phyloP scores from a whole-genome alignment of 2,329 filamentous ascomycete genomes.

The Zymoseptoria crescenta region DNA sequence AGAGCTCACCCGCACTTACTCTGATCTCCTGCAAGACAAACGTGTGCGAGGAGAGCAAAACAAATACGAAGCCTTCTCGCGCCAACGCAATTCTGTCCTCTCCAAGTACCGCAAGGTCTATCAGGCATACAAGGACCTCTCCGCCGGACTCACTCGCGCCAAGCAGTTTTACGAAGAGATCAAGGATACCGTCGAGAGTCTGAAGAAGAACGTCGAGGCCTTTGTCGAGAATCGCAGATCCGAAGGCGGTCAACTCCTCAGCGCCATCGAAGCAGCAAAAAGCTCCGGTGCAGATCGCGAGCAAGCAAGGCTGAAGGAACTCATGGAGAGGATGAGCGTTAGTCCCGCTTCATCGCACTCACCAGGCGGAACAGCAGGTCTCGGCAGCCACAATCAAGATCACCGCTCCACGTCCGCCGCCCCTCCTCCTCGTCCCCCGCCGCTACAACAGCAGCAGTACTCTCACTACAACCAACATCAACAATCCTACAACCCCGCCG shows the following conservation, averaged over 20 bases:
- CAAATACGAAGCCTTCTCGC: slow-evolving; percentile 83
- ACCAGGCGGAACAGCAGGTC: slow-evolving; percentile 25
- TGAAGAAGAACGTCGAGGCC: slow-evolving; percentile 57
- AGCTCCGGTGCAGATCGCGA: slow-evolving; percentile 68
- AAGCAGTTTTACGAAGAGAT: slow-evolving; percentile 94
- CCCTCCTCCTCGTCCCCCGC: slow-evolving; percentile 39
- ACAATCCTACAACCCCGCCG: slow-evolving; percentile 45
- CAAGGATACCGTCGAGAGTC: slow-evolving; percentile 24
- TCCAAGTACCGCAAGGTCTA: slow-evolving; percentile 85
- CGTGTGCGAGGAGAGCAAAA: slow-evolving; percentile 87
- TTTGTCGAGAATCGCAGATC: slow-evolving; percentile 92
- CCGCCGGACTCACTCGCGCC: slow-evolving; percentile 76
- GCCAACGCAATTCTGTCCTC: slow-evolving; percentile 72
- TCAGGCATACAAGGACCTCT: slow-evolving; percentile 84
- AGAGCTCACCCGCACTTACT: slow-evolving; percentile 81
- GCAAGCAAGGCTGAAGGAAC: slow-evolving; percentile 70
- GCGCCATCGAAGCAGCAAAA: slow-evolving; percentile 76
- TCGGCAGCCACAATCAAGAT: slow-evolving; percentile 7
- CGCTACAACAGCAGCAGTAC: slow-evolving; percentile 33
- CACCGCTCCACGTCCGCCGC: slow-evolving; percentile 23
- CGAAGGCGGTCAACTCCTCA: slow-evolving; percentile 83
- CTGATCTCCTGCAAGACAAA: slow-evolving; percentile 84
- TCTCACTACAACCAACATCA: slow-evolving; percentile 32
- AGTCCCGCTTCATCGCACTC: slow-evolving; percentile 46
- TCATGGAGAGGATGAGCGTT: slow-evolving; percentile 96